These are phyloP conservation scores for Spathaspora arborariae DNA, from an alignment of 805 yeast genomes.

Conservation along the genomic window DNA sequence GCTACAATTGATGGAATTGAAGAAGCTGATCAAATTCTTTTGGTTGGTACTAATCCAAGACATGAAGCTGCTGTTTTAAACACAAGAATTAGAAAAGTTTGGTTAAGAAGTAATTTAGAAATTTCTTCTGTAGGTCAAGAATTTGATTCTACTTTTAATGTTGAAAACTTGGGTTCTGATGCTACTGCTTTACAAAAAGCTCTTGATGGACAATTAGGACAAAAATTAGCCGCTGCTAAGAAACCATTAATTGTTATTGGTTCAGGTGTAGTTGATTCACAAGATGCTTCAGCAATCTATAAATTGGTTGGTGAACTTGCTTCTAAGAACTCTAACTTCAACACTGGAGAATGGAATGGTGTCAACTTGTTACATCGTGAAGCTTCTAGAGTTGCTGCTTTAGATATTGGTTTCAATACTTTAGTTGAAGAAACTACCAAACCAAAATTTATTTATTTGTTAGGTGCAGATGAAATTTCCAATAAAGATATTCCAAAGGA, in stretches of 20 bases:
- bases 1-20: constrained; percentile 76
- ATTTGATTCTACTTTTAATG: constrained; percentile 73
- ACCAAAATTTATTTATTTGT: constrained; percentile 74
- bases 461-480: constrained; percentile 80
- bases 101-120: constrained; percentile 68
- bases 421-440: constrained; percentile 44
- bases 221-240: constrained; percentile 60
- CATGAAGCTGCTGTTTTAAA: constrained; percentile 87
- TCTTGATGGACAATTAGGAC: constrained; percentile 64
- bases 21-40: constrained; percentile 75
- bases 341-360: constrained; percentile 77
- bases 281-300: constrained; percentile 60
- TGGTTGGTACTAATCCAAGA: constrained; percentile 85
- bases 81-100: constrained; percentile 75
- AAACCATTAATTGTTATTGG: constrained; percentile 80
- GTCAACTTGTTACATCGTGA: constrained; percentile 76
- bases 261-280: constrained; percentile 67
- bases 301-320: constrained; percentile 61
- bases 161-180: constrained; percentile 59
- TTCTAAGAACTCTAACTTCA: constrained; percentile 50
- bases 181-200: constrained; percentile 57
- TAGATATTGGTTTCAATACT: constrained; percentile 74
- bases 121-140: constrained; percentile 70
- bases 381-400: constrained; percentile 84
- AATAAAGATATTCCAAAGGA: constrained; percentile 72